These are phyloP conservation scores for Atkinsonella texensis DNA, from an alignment of 2,329 filamentous ascomycete genomes.

Conservation along the genomic window DNA sequence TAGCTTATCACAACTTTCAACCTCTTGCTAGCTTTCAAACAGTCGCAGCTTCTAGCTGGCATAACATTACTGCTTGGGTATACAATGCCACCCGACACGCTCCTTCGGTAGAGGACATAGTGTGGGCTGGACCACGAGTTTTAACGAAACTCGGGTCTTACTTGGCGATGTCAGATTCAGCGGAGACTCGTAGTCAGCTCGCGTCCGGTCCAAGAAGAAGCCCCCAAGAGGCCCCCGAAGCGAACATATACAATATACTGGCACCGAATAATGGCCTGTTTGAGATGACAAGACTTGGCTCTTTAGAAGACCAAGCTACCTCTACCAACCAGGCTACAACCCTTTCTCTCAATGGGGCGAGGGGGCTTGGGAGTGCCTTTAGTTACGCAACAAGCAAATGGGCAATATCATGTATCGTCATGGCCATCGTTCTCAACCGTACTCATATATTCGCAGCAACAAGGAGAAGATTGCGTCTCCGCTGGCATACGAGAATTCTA, in stretches of 20 bases:
- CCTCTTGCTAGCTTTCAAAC: constrained; percentile 11
- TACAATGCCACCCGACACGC: constrained; percentile 47
- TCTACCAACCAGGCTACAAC: constrained; percentile 22
- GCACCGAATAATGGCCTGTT: constrained; percentile 10
- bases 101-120: constrained; percentile 55
- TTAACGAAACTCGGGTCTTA: constrained; percentile 57
- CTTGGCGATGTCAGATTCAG: constrained; percentile 44
- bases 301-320: not conserved
- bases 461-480: constrained; percentile 63
- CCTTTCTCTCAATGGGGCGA: constrained; percentile 45
- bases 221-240: constrained; percentile 12
- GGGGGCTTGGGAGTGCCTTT: constrained; percentile 75
- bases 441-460: constrained; percentile 91
- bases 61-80: constrained; percentile 44
- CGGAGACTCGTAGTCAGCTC: constrained; percentile 39
- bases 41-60: constrained; percentile 24
- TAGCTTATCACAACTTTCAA: constrained; percentile 3
- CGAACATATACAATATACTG: constrained; percentile 20
- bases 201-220: constrained; percentile 11
- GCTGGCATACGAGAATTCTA: constrained; percentile 58
- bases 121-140: constrained; percentile 58
- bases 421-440: constrained; percentile 79
- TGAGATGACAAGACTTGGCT: not conserved
- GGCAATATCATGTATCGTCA: constrained; percentile 77
- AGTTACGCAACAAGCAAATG: constrained; percentile 85